These are phyloP conservation scores for Pythium biforme DNA, from an alignment of 352 stramenopile species.

Conservation along the genomic window DNA sequence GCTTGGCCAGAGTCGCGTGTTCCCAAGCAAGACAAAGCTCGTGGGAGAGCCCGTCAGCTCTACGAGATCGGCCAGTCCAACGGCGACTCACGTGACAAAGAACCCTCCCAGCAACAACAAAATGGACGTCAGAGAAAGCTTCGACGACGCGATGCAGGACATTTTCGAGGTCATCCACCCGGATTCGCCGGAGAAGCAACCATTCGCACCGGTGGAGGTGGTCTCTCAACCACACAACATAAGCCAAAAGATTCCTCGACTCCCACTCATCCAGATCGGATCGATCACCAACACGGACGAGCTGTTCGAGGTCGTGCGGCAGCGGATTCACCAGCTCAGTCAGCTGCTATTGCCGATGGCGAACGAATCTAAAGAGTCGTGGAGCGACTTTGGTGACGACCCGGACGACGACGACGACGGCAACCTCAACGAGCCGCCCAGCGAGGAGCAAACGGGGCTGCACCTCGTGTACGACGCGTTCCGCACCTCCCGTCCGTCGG, in stretches of 20 bases:
- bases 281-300: conserved; percentile 50
- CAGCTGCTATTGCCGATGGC: conserved; percentile 27
- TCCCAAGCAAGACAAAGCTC: conserved; percentile 22
- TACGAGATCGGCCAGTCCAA: background rate
- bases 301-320: conserved; percentile 48
- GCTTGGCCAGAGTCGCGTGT: conserved; percentile 23
- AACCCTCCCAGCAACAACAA: background rate
- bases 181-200: conserved; percentile 19
- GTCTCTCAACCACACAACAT: background rate
- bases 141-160: conserved; percentile 33
- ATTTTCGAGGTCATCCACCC: conserved; percentile 26
- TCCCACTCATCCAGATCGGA: conserved; percentile 42
- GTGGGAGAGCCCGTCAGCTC: background rate
- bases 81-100: background rate
- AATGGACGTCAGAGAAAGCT: conserved; percentile 12
- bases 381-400: conserved; percentile 48
- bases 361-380: conserved; percentile 29
- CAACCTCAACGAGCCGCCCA: background rate
- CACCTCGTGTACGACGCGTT: conserved; percentile 39
- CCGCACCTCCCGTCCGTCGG: conserved; percentile 8
- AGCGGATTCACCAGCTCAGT: conserved; percentile 38
- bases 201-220: background rate
- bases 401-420: conserved; percentile 28
- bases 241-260: background rate
- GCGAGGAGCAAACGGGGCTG: conserved; percentile 29